Base-by-base conservation (phyloP, 441 rosid genomes). In the Capsella rubella region DNA sequence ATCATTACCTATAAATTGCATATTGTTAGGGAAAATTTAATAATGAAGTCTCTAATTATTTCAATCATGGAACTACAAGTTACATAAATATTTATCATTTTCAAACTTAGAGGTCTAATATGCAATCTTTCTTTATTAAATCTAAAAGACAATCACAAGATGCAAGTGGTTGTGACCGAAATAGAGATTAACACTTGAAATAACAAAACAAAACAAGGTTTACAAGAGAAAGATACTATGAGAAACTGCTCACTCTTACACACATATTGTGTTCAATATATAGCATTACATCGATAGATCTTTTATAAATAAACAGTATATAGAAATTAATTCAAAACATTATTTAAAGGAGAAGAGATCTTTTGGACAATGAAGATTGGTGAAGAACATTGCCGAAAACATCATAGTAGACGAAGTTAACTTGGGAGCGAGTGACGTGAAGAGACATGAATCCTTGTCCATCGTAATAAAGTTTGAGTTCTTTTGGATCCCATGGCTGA, bases 371-470 rank as follows among this genome's bases (percentile, higher is more conserved):
- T 11, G 29, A 65, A 73, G 82, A 91, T 61, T 72, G 59, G 72
- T 91, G 90, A 83, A 91, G 65, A 74, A 84, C 76, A 46, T 74
- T 80, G 75, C 97, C 93, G 8, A 27, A 52, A 45, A 82, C 69
- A 15, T 88, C 91, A 34, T 91, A 84, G 77, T 79, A 87, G 8
- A 43, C 55, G 54, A 89, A 62, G 5, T 59, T 58, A 29, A 50
- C 84, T 2, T 52, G n/a, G 28, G 46, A 56, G 25, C 53, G 77
- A 18, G 72, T 85, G 47, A 88, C 18, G 65, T 85, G 69, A 66
- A 87, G 11, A 34, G 92, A 86, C 91, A 87, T 80, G 78, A 91
- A 89, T 37, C 95, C 95, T 82, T 91, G 93, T 4, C 93, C 93
- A 29, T 87, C 97, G 18, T 89, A 73, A 61, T 84, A 84, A 1